Percentiles rank a stretch among this genome's conserved stretches.
Conservation (phyloP, 306 rosid species). For the Quercus variabilis region DNA sequence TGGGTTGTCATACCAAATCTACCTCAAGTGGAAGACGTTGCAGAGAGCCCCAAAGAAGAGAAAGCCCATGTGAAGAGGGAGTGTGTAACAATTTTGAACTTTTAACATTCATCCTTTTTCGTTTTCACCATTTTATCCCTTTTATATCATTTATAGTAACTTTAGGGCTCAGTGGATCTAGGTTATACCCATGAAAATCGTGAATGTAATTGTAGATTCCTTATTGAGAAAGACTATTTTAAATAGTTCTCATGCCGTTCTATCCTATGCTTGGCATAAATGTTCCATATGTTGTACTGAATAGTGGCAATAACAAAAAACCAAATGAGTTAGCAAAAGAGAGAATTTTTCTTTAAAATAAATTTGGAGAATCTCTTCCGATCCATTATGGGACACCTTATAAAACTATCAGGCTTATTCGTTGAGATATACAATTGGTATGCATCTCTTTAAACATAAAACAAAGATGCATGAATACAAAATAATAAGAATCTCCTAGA, state of each 20-base stretch:
- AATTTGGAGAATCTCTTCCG: no score
- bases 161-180: conserved; percentile 29
- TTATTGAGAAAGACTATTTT: conserved; percentile 1
- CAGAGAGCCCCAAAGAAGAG: conserved; percentile 83
- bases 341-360: no score
- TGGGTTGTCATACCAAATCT: conserved; percentile 88
- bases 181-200: conserved; percentile 28
- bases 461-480: no score
- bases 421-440: no score
- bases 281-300: no score
- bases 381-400: no score
- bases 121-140: not conserved
- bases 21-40: conserved; percentile 86
- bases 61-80: conserved; percentile 50
- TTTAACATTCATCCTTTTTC: conserved; percentile 3
- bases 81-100: conserved; percentile 43
- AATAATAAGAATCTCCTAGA: no score
- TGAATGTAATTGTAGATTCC: conserved; percentile 42
- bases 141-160: conserved; percentile 14
- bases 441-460: no score
- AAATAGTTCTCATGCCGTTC: not conserved
- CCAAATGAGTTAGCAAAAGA: no score
- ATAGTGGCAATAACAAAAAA: no score
- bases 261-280: not conserved
- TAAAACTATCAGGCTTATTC: no score